Base-by-base conservation (phyloP, 2,329 filamentous ascomycete genomes). In the Elsinoe necatrix region DNA sequence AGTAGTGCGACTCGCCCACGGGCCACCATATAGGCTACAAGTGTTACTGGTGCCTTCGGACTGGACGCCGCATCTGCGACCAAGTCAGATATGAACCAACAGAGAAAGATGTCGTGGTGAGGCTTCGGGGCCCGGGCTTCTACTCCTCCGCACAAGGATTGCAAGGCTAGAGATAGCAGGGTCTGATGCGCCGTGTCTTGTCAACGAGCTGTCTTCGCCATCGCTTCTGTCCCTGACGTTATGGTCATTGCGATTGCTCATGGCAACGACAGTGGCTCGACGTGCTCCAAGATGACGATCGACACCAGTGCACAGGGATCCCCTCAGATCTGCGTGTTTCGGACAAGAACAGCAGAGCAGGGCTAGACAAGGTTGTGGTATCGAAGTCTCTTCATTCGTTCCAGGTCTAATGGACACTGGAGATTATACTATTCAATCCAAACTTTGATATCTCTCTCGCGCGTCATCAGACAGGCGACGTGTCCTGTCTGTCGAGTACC, bases 401-500 rank as follows among this genome's bases (percentile, higher is more conserved):
- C 20, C 29, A 9, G 9, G 11, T 52, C n/a, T 23, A 27, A 16
- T 52, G 34, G 18, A 21, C 20, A 52, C 29, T n/a, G 31, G 16
- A 52, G 48, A 52, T 39, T 52, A 52, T 39, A 18, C 48, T 39
- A 34, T 27, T 52, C 48, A 34, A 35, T 29, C 31, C 9, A n/a
- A 52, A 11, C 29, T 29, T n/a, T 23, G 31, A 21, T 39, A 5
- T 39, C 16, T 39, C 43, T 8, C 9, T 16, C 18, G 20, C 23
- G 21, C 9, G 23, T 29, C 27, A 9, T 29, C 9, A 4, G 43
- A 27, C 43, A 48, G 34, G 9, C 29, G 21, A 25, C 3, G 12
- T 48, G 29, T 27, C 43, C 43, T 48, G 14, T 20, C 43, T 48
- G 14, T 20, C 20, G 34, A 18, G n/a, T 35, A n/a, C 21, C 45